These are phyloP conservation scores for Kodamaea kakaduensis DNA, from an alignment of 805 yeast species.

Conservation along the genomic window DNA sequence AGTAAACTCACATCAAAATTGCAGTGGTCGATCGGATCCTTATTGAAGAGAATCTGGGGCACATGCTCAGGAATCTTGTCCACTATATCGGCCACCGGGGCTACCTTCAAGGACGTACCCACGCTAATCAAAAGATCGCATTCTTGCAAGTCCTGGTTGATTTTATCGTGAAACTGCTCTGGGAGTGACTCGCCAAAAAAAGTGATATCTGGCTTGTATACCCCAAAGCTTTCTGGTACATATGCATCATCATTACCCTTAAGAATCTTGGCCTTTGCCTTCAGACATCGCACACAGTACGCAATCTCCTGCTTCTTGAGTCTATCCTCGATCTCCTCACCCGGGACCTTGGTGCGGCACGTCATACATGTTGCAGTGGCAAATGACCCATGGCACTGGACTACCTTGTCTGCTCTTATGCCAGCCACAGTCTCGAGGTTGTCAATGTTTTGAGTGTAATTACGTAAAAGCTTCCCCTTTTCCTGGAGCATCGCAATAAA, in stretches of 20 bases:
- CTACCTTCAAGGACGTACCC: constrained; percentile 89
- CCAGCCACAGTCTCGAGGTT: constrained; percentile 84
- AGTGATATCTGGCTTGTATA: constrained; percentile 88
- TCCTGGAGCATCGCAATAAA: constrained; percentile 73
- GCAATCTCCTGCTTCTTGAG: constrained; percentile 62
- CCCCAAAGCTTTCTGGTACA: constrained; percentile 59
- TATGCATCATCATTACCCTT: constrained; percentile 22
- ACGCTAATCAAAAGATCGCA: constrained; percentile 82
- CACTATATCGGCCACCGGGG: constrained; percentile 89
- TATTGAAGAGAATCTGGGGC: constrained; percentile 79
- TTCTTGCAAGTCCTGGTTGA: constrained; percentile 53
- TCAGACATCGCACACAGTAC: constrained; percentile 63
- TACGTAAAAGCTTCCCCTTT: constrained; percentile 70
- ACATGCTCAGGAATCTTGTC: constrained; percentile 64
- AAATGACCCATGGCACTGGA: constrained; percentile 92
- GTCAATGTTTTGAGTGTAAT: constrained; percentile 90
- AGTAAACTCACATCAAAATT: constrained; percentile 74
- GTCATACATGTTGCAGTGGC: constrained; percentile 82
- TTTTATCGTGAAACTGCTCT: constrained; percentile 54
- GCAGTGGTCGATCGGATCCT: constrained; percentile 68
- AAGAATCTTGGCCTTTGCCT: constrained; percentile 15
- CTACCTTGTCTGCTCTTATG: constrained; percentile 56
- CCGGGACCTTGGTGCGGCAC: constrained; percentile 64
- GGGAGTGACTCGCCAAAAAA: constrained; percentile 89
- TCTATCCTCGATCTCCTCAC: constrained; percentile 57